Evolutionary conservation across 139 green algal species (phyloP).

Genomic region (Micromonas pusilla): DNA sequence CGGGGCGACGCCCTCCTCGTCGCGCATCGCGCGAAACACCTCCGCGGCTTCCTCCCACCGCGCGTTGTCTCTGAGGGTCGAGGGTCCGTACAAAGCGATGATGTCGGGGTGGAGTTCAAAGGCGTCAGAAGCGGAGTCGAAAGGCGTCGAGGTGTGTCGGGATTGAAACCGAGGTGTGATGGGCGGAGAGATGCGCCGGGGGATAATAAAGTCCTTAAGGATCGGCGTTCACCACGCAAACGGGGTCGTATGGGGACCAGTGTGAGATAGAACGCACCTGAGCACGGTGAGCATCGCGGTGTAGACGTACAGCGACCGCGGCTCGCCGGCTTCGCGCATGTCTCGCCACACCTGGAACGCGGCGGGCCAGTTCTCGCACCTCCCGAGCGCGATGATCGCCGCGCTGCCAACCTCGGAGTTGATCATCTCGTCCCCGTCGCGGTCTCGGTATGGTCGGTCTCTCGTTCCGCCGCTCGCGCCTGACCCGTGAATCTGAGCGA

Average conservation of each 20-base stretch:
- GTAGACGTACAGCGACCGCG: constrained; percentile 14
- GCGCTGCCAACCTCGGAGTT: constrained; percentile 2
- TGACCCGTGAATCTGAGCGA: not conserved
- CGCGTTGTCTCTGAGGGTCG: not conserved
- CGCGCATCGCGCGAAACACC: not conserved
- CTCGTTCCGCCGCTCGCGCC: not conserved
- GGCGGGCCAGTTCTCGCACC: not conserved
- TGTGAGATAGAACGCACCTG: no score
- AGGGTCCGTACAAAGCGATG: no score
- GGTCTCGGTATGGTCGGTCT: not conserved
- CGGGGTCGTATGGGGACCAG: no score
- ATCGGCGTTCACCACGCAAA: no score
- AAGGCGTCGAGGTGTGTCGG: no score
- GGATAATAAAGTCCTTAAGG: no score
- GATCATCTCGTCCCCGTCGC: not conserved
- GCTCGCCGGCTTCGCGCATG: not conserved
- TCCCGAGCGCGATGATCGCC: not conserved
- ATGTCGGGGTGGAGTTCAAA: no score
- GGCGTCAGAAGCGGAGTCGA: no score
- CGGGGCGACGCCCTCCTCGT: not conserved
- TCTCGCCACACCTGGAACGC: constrained; percentile 17
- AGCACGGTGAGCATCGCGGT: constrained; percentile 14
- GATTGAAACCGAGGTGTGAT: no score
- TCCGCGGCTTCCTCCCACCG: not conserved
- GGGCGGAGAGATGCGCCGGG: no score